Percentiles rank a stretch among this genome's conserved stretches.
phyloP scores from a whole-genome alignment of 1,284 basidiomycete species.

The Garcileccinum viscosum region DNA sequence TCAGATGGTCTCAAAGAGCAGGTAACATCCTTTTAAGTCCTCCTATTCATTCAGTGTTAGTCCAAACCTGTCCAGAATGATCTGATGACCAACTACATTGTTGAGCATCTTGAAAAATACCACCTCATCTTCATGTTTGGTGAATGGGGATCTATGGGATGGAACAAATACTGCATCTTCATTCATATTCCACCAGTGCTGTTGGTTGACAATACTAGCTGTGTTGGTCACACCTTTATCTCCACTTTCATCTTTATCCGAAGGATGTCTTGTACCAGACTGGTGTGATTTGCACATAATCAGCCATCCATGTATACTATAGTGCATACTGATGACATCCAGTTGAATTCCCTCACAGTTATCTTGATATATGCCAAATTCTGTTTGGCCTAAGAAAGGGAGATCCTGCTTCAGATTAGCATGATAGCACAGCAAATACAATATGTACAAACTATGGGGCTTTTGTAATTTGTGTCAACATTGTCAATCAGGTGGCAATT shows the following conservation, averaged over 20 bases:
- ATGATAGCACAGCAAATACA: not conserved
- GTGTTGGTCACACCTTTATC: not conserved
- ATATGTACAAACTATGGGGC: not conserved
- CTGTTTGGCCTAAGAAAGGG: not conserved
- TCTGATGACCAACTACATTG: not conserved
- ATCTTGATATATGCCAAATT: not conserved
- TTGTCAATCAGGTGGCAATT: slow-evolving; percentile 26
- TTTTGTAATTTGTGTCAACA: not conserved
- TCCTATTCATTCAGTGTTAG: not conserved
- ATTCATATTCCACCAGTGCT: not conserved
- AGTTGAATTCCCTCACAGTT: not conserved
- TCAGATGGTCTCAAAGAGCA: not conserved
- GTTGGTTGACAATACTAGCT: too few relatives aligned
- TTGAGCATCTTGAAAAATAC: not conserved
- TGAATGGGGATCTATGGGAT: not conserved
- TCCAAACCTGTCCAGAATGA: not conserved
- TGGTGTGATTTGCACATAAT: not conserved
- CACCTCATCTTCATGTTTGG: not conserved
- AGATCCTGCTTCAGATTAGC: slow-evolving; percentile 1
- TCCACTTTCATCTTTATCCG: not conserved
- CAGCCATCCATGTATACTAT: not conserved
- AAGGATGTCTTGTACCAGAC: not conserved
- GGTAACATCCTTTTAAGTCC: not conserved
- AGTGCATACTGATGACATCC: not conserved
- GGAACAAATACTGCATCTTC: not conserved